Conservation (phyloP, 2,329 filamentous ascomycete genomes). For the Penicillium vulpinum region DNA sequence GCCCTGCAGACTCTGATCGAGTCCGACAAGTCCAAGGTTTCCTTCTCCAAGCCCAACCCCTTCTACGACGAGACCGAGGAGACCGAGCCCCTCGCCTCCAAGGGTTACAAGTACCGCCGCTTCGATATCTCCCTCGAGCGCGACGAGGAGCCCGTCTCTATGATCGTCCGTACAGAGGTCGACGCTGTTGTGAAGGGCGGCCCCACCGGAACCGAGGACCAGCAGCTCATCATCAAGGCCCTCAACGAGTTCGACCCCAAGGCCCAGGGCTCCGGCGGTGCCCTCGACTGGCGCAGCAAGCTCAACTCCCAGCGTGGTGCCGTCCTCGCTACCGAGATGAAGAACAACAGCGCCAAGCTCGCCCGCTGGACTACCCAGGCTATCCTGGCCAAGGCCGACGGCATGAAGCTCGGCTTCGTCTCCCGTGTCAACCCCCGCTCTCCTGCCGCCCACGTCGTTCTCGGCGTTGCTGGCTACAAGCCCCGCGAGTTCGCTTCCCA, state of each 20-base stretch:
- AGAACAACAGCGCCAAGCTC: slow-evolving; percentile 99
- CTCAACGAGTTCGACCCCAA: slow-evolving; percentile 99
- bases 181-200: slow-evolving; percentile 90
- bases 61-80: slow-evolving; percentile 96
- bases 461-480: slow-evolving; percentile 97
- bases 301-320: slow-evolving; percentile 92
- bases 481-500: slow-evolving; percentile 93
- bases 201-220: slow-evolving; percentile 85
- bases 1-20: slow-evolving; percentile 92
- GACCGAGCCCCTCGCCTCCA: slow-evolving; percentile 89
- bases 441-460: slow-evolving; percentile 89
- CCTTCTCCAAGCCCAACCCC: slow-evolving; percentile 86
- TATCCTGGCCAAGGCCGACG: slow-evolving; percentile 94
- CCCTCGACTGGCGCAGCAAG: slow-evolving; percentile 96
- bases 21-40: slow-evolving; percentile 72
- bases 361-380: slow-evolving; percentile 96
- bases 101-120: slow-evolving; percentile 96
- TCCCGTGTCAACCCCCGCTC: slow-evolving; percentile 89
- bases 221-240: slow-evolving; percentile 88
- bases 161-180: slow-evolving; percentile 91
- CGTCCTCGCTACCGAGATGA: slow-evolving; percentile 98
- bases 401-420: slow-evolving; percentile 99
- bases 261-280: slow-evolving; percentile 90
- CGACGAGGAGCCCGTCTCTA: slow-evolving; percentile 88
- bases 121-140: slow-evolving; percentile 91